phyloP scores from a whole-genome alignment of 176 grass and related monocot genomes.

The Poa annua region DNA sequence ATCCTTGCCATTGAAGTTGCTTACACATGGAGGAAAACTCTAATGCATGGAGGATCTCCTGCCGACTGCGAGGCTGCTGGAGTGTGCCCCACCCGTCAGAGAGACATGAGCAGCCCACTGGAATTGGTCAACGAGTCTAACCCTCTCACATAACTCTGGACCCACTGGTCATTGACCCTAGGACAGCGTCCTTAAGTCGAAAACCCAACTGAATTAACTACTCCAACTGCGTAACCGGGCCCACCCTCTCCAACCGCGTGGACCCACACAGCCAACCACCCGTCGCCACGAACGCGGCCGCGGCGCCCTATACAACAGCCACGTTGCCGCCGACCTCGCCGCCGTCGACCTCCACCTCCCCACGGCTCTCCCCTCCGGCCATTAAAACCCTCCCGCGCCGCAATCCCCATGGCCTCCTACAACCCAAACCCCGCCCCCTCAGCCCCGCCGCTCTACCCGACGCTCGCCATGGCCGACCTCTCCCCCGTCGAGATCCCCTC shows the following conservation, averaged over 20 bases:
- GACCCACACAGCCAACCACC: not conserved
- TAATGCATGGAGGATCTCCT: not conserved
- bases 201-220: not conserved
- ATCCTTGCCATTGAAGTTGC: not conserved
- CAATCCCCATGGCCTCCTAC: conserved; percentile 38
- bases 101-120: no score
- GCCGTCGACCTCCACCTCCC: conserved; percentile 21
- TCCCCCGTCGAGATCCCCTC: conserved; percentile 43
- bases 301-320: conserved; percentile 39
- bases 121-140: not conserved
- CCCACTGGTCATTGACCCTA: conserved; percentile 15
- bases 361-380: conserved; percentile 21
- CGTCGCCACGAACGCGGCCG: conserved; percentile 50
- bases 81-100: not conserved
- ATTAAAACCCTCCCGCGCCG: conserved; percentile 16
- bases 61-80: not conserved
- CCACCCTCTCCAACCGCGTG: conserved; percentile 34
- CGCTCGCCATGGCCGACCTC: conserved; percentile 63
- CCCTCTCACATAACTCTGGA: accelerated
- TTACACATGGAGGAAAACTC: not conserved
- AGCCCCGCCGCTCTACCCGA: conserved; percentile 64
- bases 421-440: conserved; percentile 42
- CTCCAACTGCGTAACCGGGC: not conserved
- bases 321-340: conserved; percentile 38
- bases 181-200: not conserved